Evolutionary conservation across 345 rosid genomes (phyloP).

Genomic region (Stellera chamaejasme): DNA sequence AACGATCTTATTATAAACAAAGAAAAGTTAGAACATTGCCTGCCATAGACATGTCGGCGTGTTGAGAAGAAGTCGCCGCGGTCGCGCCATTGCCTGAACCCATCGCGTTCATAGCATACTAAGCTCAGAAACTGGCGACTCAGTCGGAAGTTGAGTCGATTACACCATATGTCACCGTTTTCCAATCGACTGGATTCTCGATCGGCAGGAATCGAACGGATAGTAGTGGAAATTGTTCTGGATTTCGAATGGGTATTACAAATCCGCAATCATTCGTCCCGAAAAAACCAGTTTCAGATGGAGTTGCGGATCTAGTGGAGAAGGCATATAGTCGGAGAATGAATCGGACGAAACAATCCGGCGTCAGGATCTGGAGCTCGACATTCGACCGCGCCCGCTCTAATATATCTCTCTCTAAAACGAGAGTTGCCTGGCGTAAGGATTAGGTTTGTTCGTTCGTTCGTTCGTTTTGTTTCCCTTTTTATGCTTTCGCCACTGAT

Average conservation of each 20-base stretch:
- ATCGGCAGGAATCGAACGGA: conserved; percentile 6
- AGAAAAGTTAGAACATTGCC: conserved; percentile 9
- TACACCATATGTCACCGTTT: background rate
- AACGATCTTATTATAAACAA: background rate
- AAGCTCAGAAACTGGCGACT: background rate
- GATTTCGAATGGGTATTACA: too few species aligned
- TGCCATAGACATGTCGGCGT: conserved; percentile 17
- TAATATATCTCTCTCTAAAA: too few species aligned
- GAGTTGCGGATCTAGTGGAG: background rate
- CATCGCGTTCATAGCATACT: conserved; percentile 14
- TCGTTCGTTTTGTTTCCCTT: too few species aligned
- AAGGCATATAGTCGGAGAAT: background rate
- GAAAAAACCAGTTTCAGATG: background rate
- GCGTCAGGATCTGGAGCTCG: background rate
- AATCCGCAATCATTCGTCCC: too few species aligned
- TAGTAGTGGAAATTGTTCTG: background rate
- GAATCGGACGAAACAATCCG: background rate
- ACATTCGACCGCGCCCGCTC: background rate
- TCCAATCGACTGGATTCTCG: background rate
- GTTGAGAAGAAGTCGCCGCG: conserved; percentile 20
- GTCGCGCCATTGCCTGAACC: conserved; percentile 24
- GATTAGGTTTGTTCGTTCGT: too few species aligned
- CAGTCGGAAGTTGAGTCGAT: background rate
- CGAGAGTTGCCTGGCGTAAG: too few species aligned
- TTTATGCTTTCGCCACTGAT: too few species aligned